Conservation (phyloP, 2,329 filamentous ascomycete species). For the Exutisphaerella laricina region DNA sequence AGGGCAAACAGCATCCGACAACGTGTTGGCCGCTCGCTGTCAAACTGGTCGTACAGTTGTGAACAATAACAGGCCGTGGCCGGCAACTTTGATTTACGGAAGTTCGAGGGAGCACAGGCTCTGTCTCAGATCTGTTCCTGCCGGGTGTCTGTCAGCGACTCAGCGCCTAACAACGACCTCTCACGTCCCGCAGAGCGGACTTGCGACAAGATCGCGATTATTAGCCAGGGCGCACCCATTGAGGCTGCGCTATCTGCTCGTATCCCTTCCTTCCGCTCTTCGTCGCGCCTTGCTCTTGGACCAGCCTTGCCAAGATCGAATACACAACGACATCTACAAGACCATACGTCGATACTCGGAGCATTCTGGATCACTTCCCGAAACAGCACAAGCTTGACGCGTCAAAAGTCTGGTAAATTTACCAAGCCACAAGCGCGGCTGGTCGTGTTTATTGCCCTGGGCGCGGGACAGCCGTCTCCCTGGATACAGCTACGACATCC, state of each 20-base stretch:
- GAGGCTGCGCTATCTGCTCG: not conserved
- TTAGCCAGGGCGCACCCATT: not conserved
- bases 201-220: no score
- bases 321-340: not conserved
- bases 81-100: no score
- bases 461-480: conserved; percentile 12
- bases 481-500: conserved; percentile 13
- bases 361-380: conserved; percentile 4
- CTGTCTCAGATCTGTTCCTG: no score
- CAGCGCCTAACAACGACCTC: not conserved
- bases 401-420: conserved; percentile 6
- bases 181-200: not conserved
- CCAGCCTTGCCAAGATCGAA: not conserved
- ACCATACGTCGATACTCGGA: conserved; percentile 6
- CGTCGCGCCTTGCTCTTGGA: not conserved
- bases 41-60: no score
- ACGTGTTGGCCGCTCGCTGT: no score
- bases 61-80: no score
- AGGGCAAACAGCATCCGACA: no score
- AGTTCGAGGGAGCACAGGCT: no score
- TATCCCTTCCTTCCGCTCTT: conserved; percentile 2
- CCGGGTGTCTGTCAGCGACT: not conserved
- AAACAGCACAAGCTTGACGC: conserved; percentile 1
- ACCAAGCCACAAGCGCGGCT: conserved; percentile 2
- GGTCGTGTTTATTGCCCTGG: conserved; percentile 3